Evolutionary conservation across 192 early-diverging fungal species (phyloP), one percentile per base, ranked within the genome.

Genomic region (Ambispora gerdemannii): DNA sequence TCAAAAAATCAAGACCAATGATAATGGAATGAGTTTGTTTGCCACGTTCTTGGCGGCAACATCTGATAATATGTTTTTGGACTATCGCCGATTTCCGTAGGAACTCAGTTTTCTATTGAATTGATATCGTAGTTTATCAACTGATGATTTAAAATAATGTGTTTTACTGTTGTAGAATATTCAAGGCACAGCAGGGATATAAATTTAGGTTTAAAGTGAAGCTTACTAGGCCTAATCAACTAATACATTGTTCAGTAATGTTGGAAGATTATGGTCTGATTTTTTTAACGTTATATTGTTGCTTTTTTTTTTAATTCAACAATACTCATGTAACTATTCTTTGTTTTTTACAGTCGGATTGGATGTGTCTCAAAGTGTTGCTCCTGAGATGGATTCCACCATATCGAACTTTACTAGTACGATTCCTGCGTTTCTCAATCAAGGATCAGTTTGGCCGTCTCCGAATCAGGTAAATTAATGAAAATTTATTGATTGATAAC

Each of bases 81-180:
- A 76, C 35, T 72, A 72, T 38, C 64, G 75, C 25, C 75, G 71
- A n/a, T 31, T 73, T 30, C 30, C 60, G 75, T 73, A 76, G 60
- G n/a, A n/a, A n/a, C n/a, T n/a, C n/a, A n/a, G n/a, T n/a, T n/a
- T n/a, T n/a, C n/a, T n/a, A n/a, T n/a, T n/a, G n/a, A n/a, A 59
- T 70, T n/a, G 6, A 22, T 47, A 50, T 49, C 19, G 3, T 20
- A 30, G 38, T 10, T 43, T 43, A 15, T 10, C 15, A 10, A 6
- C 38, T 10, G 38, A 43, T 43, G 38, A 15, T 6, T 43, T 6
- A 43, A 43, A 43, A 43, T 43, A 6, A 10, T 43, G 38, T 10
- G 19, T n/a, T 38, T 53, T 36, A 3, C 25, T 52, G 15, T 25
- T 51, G 50, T 49, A 76, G 75, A 4, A 32, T 76, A 36, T 68